Percentiles rank a stretch among this genome's conserved stretches.
Conservation (phyloP, 495 filamentous ascomycete species). For the Hypoxylon cercidicola region DNA sequence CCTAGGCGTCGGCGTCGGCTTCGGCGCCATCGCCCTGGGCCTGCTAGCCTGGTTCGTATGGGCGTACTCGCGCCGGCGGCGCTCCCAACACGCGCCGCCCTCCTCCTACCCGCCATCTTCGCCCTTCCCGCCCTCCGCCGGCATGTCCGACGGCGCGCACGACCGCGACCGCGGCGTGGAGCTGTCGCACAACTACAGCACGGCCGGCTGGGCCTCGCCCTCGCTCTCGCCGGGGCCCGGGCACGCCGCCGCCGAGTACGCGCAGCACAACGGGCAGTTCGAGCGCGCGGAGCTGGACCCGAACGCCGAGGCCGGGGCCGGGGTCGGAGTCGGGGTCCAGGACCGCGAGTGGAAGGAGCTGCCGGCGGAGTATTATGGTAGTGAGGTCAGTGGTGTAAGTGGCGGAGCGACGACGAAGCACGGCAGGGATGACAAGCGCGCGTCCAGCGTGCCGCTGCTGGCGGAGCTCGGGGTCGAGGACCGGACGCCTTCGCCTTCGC, state of each 20-base stretch:
- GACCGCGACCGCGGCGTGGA: conserved; percentile 34
- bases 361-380: conserved; percentile 23
- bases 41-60: conserved; percentile 44
- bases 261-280: conserved; percentile 38
- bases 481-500: conserved; percentile 1
- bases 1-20: conserved; percentile 32
- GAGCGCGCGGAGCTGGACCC: conserved; percentile 30
- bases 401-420: no score
- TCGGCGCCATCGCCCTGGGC: conserved; percentile 25
- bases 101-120: background rate
- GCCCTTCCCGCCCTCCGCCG: no score
- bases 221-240: background rate
- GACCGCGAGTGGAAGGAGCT: conserved; percentile 26
- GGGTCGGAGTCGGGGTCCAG: background rate
- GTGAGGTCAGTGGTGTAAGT: background rate
- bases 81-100: conserved; percentile 1
- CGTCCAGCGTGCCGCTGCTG: conserved; percentile 37
- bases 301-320: background rate
- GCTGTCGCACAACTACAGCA: conserved; percentile 22
- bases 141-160: no score
- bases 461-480: conserved; percentile 31
- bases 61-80: conserved; percentile 35
- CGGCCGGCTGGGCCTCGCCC: background rate
- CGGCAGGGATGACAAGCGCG: conserved; percentile 12
- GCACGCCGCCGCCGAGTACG: conserved; percentile 16